These are phyloP conservation scores for Solanum tarijense DNA, from an alignment of 257 asterid genomes.

Conservation along the genomic window DNA sequence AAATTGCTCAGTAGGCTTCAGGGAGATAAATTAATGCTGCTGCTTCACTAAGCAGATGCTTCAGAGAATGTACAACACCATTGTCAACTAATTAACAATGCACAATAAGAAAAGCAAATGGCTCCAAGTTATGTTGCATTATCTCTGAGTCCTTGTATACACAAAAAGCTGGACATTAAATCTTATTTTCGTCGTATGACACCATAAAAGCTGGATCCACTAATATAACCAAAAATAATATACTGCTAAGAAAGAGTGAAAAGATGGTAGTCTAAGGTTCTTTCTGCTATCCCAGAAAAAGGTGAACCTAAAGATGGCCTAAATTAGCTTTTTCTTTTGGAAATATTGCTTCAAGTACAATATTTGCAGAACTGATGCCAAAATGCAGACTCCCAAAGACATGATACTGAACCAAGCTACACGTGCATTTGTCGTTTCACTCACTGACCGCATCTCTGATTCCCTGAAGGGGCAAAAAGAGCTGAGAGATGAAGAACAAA, in stretches of 20 bases:
- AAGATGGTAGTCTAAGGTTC: not conserved
- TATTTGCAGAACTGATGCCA: conserved; percentile 47
- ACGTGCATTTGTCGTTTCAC: conserved; percentile 54
- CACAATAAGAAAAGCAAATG: not conserved
- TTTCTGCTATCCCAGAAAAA: conserved; percentile 5
- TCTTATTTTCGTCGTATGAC: not conserved
- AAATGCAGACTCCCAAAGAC: conserved; percentile 67
- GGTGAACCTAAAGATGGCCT: conserved; percentile 25
- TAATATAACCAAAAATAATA: not conserved
- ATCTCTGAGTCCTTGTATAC: not conserved
- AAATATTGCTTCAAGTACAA: conserved; percentile 57
- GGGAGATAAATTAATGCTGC: not conserved
- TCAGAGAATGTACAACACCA: not conserved
- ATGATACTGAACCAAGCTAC: conserved; percentile 79
- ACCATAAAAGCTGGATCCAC: not conserved
- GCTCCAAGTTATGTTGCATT: not conserved
- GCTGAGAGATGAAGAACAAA: not conserved
- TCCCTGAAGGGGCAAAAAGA: conserved; percentile 38
- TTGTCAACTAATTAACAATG: not conserved
- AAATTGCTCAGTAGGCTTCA: not conserved
- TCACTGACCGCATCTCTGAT: conserved; percentile 58
- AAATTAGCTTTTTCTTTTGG: conserved; percentile 86
- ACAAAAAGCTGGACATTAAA: not conserved
- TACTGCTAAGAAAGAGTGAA: not conserved
- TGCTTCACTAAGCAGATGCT: not conserved